Evolutionary conservation across 2,329 filamentous ascomycete species (phyloP), one percentile per base, ranked within the genome.

Genomic region (Periconia macrospinosa): DNA sequence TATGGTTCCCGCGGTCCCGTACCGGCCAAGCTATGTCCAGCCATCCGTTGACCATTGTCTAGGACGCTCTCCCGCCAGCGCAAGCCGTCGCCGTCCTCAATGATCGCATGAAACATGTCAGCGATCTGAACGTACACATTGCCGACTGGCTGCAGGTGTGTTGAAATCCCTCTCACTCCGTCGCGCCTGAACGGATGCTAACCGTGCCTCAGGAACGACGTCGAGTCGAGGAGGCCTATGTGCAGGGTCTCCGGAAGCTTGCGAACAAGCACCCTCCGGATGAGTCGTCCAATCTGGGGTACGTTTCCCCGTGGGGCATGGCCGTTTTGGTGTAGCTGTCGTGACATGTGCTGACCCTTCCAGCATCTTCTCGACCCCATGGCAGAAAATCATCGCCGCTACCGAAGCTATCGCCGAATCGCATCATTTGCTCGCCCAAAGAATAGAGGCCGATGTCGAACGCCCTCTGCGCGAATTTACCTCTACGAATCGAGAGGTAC

Each of bases 141-240:
- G 93, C 93, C 74, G 93, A 97, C 78, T 99, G 93, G 91, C 83
- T 99, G 58, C 89, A 93, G 87, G 92, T 96, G 86, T n/a, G 69
- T 76, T 77, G 23, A 23, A 10, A 8, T 44, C 33, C 23, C 23
- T 27, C 8, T 27, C 45, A 52, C 14, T 27, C 30, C 45, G 49
- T 30, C 48, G 46, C 51, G 49, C 46, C 14, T 47, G 17, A 46
- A 51, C 30, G 37, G 52, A 45, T 52, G 59, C 67, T 70, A 55
- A 71, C 53, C 50, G 55, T 48, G 52, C 53, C 58, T 51, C 73
- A 97, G 93, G 94, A 99, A 80, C 91, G 94, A 65, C 89, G 92
- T 72, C 89, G 87, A 67, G 83, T 97, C 58, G 94, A 99, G 76
- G 93, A 97, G 69, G 83, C 87, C 69, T 99, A 99, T 76, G 90